Evolutionary conservation across 1,284 basidiomycete genomes (phyloP), one percentile per base, ranked within the genome.

Genomic region (Wolfiporia cocos): DNA sequence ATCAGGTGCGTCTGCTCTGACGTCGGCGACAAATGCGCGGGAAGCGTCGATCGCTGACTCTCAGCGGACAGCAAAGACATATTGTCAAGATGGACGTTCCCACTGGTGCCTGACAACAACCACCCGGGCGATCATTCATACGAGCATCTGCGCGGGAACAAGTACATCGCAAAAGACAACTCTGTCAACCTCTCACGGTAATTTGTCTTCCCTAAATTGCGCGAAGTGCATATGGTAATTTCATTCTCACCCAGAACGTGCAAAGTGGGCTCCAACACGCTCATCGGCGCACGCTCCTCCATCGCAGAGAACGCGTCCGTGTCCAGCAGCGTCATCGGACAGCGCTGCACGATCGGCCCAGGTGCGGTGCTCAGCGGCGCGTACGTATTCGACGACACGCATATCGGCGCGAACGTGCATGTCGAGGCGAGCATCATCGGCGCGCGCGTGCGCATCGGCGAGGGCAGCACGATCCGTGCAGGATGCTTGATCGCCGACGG

Each of bases 21-120:
- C 14, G 26, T 7, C 26, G 7, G 26, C 26, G 26, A 37, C 18
- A 34, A 1, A 23, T 17, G 33, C n/a, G 23, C 33, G n/a, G n/a
- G 11, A 30, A 2, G 33, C 11, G 3, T 9, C 21, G 23, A 14
- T 21, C 32, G 21, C 44, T 47, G 43, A 46, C 20, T 18, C 18
- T 33, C 20, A 6, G 18, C 23, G 26, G n/a, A 20, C 54, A 93
- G 91, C 66, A 89, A 90, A 61, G 93, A 98, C 56, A 89, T 99
- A 37, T 66, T 99, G 28, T 77, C 88, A 21, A 73, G 94, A 49
- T 95, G 92, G 90, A 89, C 91, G 2, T 95, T 92, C 67, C 96
- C 95, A 1, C 73, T 98, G 15, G 90, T 93, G 1, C 95, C 95
- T 9, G 94, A 96, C 55, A 83, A 93, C 58, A 92, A 92, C 58